Percentiles rank a stretch among this genome's conserved stretches.
These are phyloP conservation scores for Plasmodium vivax DNA, from an alignment of 169 alveolate species.

Conservation along the genomic window DNA sequence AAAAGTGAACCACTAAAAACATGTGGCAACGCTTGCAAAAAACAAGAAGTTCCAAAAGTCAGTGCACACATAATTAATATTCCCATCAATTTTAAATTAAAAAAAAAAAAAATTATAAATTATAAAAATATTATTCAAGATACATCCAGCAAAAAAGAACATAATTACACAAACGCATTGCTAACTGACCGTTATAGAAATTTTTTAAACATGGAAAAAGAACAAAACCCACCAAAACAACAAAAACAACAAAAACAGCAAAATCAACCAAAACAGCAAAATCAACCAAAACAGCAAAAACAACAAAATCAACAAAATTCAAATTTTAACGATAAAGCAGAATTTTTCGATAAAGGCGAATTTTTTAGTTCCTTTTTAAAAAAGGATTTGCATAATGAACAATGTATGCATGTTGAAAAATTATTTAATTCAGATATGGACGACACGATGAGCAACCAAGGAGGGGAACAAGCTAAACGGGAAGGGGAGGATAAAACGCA, in stretches of 20 bases:
- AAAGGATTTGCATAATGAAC: background rate
- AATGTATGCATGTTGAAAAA: conserved; percentile 33
- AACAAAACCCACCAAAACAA: background rate
- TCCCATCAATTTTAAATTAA: conserved; percentile 42
- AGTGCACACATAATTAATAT: conserved; percentile 13
- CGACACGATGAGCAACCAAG: background rate
- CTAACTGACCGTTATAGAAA: background rate
- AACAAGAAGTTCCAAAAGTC: background rate
- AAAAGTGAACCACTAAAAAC: background rate
- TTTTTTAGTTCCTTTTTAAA: conserved; percentile 14
- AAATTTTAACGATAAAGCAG: conserved; percentile 2
- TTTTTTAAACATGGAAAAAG: background rate
- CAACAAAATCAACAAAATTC: background rate
- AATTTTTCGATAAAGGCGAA: conserved; percentile 8
- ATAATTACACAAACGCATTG: background rate
- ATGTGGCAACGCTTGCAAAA: background rate
- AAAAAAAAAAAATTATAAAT: conserved; percentile 3
- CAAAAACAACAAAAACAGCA: too few relatives aligned
- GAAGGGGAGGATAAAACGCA: background rate
- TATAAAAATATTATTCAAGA: background rate
- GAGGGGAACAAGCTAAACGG: background rate
- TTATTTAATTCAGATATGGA: conserved; percentile 17
- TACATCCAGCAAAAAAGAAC: background rate
- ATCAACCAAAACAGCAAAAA: background rate
- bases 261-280: too few relatives aligned